phyloP scores from a whole-genome alignment of 495 filamentous ascomycete species.

The Penicillium maclennaniae region DNA sequence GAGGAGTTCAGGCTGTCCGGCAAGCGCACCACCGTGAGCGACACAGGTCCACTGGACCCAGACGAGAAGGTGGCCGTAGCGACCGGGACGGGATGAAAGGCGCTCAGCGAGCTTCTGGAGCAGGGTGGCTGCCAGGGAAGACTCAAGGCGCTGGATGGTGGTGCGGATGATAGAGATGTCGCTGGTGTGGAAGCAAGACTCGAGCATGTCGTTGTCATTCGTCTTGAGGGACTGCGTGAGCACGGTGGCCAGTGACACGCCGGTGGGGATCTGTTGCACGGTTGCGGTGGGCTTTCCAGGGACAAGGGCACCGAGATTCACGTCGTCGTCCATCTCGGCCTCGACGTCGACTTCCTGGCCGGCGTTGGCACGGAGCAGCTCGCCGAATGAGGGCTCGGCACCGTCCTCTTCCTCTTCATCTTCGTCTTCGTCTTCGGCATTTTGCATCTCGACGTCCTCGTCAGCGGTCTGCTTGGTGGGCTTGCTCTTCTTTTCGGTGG shows the following conservation, averaged over 20 bases:
- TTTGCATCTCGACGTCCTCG: conserved; percentile 44
- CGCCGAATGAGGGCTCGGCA: conserved; percentile 78
- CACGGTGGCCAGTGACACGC: conserved; percentile 80
- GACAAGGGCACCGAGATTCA: conserved; percentile 36
- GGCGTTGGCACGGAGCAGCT: conserved; percentile 69
- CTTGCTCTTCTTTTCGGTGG: conserved; percentile 31
- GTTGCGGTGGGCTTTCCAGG: conserved; percentile 37
- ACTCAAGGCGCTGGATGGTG: conserved; percentile 87
- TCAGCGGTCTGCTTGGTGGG: conserved; percentile 28
- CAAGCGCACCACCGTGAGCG: conserved; percentile 87
- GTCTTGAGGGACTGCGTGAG: conserved; percentile 89
- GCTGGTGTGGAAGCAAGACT: conserved; percentile 80
- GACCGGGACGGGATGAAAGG: conserved; percentile 79
- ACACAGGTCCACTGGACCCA: conserved; percentile 98
- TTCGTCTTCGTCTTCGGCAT: conserved; percentile 36
- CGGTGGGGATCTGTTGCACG: conserved; percentile 58
- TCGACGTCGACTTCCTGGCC: conserved; percentile 74
- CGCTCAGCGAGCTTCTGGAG: conserved; percentile 82
- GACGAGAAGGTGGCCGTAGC: conserved; percentile 84
- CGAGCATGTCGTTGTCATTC: conserved; percentile 81
- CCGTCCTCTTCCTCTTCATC: conserved; percentile 48
- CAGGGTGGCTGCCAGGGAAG: conserved; percentile 69
- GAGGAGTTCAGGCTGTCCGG: conserved; percentile 73
- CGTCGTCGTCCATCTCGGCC: conserved; percentile 45
- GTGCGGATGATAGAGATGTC: conserved; percentile 72